phyloP scores from a whole-genome alignment of 1,139 yeast species.

The Saccharomyces hybrid region DNA sequence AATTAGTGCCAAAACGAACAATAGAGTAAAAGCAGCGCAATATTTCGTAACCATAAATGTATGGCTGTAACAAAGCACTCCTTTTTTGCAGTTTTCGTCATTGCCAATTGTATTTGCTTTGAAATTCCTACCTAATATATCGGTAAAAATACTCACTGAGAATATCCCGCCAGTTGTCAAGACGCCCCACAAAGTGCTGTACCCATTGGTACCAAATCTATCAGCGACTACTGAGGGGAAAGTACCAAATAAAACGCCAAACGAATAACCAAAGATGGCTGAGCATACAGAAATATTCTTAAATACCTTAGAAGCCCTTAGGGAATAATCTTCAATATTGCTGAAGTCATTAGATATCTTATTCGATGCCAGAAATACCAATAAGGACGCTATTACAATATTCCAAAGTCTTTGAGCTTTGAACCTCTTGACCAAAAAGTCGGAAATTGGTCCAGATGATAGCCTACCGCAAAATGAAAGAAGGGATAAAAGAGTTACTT shows the following conservation, averaged over 20 bases:
- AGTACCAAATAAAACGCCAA: conserved; percentile 73
- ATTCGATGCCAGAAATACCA: conserved; percentile 42
- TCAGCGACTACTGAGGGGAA: conserved; percentile 78
- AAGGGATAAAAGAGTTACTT: conserved; percentile 64
- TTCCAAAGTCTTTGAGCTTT: conserved; percentile 65
- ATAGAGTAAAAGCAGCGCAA: conserved; percentile 13
- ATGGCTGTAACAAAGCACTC: conserved; percentile 24
- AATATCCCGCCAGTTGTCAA: conserved; percentile 50
- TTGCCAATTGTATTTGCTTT: conserved; percentile 21
- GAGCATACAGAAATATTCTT: conserved; percentile 46
- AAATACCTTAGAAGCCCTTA: conserved; percentile 5
- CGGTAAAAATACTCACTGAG: conserved; percentile 35
- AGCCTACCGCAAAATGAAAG: conserved; percentile 63
- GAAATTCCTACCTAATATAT: conserved; percentile 38
- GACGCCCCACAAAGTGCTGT: conserved; percentile 77
- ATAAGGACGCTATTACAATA: conserved; percentile 42
- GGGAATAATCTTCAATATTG: neutral
- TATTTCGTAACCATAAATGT: conserved; percentile 22
- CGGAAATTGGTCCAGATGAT: conserved; percentile 62
- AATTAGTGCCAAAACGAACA: conserved; percentile 12
- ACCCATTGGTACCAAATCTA: conserved; percentile 61
- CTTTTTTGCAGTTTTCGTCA: conserved; percentile 19
- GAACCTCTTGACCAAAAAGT: conserved; percentile 44
- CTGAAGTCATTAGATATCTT: conserved; percentile 25
- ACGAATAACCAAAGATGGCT: conserved; percentile 59